Base-by-base conservation (phyloP, 148 eudicot genomes). In the Agrostemma githago region DNA sequence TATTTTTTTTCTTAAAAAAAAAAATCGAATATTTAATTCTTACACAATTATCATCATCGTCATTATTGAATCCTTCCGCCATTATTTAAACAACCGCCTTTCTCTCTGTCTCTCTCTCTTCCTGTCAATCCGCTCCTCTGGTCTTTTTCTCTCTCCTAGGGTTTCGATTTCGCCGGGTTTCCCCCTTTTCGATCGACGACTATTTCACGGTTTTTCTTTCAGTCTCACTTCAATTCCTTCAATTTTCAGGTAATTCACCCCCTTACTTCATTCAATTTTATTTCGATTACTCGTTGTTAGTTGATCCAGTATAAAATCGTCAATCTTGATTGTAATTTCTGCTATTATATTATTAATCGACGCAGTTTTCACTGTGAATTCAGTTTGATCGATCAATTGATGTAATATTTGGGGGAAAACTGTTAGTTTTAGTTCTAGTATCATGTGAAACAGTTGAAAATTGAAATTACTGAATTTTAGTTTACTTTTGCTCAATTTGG, bases 81-180 rank as follows among this genome's bases (percentile, higher is more conserved):
- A 51, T 51, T 10, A 6, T 51, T 51, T 6, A 51, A 51, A 51
- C 56, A 51, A 51, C 56, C 56, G 56, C 56, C 15, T 51, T 11
- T 3, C 15, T 51, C 56, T 51, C n/a, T n/a, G n/a, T n/a, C 34
- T 26, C 15, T 51, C 8, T 3, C 15, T 51, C 56, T 51, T 51
- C 56, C 56, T 48, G 15, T 51, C 15, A 10, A 51, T 51, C 56
- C 56, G 71, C 26, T 71, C 69, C 59, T 21, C 71, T 64, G 11
- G 56, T 78, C 37, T 68, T 43, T 62, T 65, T 34, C 72, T 74
- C 89, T 80, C 88, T 82, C 77, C 79, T 85, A 88, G 91, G 91
- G 86, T 88, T 88, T 82, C 84, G 44, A 74, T 76, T 79, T 77
- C 88, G 88, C 88, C 85, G 85, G 83, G 72, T 58, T 59, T 65